Conservation (phyloP, 208 protist genomes). For the Wallacemonas rigidus region DNA sequence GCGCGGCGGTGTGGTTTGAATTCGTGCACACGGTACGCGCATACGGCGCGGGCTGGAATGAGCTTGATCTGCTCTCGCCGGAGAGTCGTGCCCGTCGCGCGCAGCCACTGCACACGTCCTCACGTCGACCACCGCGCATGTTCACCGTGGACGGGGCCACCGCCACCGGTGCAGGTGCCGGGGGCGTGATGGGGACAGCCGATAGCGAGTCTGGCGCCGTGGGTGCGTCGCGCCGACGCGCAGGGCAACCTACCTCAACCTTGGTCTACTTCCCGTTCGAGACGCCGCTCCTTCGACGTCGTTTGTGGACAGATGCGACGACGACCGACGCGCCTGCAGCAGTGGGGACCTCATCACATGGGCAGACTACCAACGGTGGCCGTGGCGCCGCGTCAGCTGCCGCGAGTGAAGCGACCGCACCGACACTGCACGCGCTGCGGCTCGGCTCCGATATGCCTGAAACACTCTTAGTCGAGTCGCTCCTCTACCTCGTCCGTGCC, state of each 20-base stretch:
- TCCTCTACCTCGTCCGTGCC: conserved; percentile 47
- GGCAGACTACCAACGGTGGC: background rate
- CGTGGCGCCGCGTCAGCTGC: background rate
- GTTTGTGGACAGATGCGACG: background rate
- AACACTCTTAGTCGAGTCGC: conserved; percentile 37
- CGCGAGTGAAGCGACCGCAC: background rate
- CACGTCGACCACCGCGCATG: conserved; percentile 1
- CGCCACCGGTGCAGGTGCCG: conserved; percentile 2
- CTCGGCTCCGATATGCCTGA: conserved; percentile 60
- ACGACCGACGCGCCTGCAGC: background rate
- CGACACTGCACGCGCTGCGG: conserved; percentile 25
- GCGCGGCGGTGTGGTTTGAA: background rate
- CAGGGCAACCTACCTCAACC: conserved; percentile 3
- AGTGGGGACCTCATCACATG: background rate
- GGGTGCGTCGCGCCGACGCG: conserved; percentile 5
- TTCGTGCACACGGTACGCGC: background rate
- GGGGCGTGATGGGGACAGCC: background rate
- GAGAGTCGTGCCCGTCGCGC: background rate
- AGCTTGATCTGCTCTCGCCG: conserved; percentile 12
- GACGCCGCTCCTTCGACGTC: conserved; percentile 1
- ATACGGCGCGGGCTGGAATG: background rate
- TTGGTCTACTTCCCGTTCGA: conserved; percentile 41
- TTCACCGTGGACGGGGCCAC: conserved; percentile 7
- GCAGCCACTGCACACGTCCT: background rate
- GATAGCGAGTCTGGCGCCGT: conserved; percentile 14